phyloP scores from a whole-genome alignment of 2,329 filamentous ascomycete genomes.

The Penicillium sp. region DNA sequence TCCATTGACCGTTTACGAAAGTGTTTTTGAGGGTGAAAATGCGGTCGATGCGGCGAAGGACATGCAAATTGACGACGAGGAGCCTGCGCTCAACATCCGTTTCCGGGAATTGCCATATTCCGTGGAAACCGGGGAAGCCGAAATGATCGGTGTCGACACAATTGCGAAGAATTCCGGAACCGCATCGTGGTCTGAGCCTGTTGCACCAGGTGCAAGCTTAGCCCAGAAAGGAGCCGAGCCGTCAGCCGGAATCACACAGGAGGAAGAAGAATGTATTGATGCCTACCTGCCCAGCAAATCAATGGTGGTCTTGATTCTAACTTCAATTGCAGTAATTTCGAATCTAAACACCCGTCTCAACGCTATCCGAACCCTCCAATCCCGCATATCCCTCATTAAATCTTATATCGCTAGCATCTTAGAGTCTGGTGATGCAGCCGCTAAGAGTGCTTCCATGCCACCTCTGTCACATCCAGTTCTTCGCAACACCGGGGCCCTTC shows the following conservation, averaged over 20 bases:
- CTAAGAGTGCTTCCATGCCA: slow-evolving; percentile 44
- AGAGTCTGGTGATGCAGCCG: slow-evolving; percentile 43
- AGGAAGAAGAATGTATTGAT: slow-evolving; percentile 58
- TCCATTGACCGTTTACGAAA: slow-evolving; percentile 87
- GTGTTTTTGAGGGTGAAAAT: slow-evolving; percentile 66
- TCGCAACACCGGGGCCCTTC: slow-evolving; percentile 78
- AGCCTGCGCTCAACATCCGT: slow-evolving; percentile 55
- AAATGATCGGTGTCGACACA: slow-evolving; percentile 96
- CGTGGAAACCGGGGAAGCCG: slow-evolving; percentile 88
- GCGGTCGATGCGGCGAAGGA: slow-evolving; percentile 53
- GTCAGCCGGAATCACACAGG: slow-evolving; percentile 44
- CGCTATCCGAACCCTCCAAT: slow-evolving; percentile 86
- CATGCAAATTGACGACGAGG: slow-evolving; percentile 65
- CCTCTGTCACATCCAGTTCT: slow-evolving; percentile 65
- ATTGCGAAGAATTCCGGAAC: slow-evolving; percentile 79
- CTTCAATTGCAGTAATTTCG: slow-evolving; percentile 47
- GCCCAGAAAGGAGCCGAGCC: slow-evolving; percentile 14
- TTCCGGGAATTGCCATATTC: slow-evolving; percentile 82
- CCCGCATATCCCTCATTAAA: slow-evolving; percentile 64
- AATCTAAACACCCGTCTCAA: slow-evolving; percentile 81
- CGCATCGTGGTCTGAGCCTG: slow-evolving; percentile 55
- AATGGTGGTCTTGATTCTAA: slow-evolving; percentile 15
- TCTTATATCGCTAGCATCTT: slow-evolving; percentile 71
- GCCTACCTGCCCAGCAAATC: background rate
- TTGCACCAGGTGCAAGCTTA: slow-evolving; percentile 7